A percentile compares a stretch with the other conserved stretches of the same genome.
Evolutionary conservation across 306 rosid genomes (phyloP).

Genomic region (Luffa aegyptiaca): DNA sequence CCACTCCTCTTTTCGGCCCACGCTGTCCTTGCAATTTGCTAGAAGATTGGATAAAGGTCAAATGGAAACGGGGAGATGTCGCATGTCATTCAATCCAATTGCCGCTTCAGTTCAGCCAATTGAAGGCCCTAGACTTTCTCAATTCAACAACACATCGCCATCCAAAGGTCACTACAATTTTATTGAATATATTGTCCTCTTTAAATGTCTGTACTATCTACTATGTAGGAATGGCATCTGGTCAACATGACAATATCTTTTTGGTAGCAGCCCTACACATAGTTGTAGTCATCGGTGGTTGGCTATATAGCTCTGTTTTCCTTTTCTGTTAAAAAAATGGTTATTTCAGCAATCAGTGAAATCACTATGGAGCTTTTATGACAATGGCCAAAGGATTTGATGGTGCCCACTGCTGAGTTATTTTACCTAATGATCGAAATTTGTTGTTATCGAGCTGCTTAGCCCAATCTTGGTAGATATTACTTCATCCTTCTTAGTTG

Average conservation of each 20-base stretch:
- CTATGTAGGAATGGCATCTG: background rate
- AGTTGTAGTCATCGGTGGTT: background rate
- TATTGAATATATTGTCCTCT: background rate
- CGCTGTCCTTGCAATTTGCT: constrained; percentile 15
- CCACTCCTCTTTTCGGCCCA: constrained; percentile 14
- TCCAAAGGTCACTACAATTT: constrained; percentile 32
- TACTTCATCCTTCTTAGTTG: background rate
- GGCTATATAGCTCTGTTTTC: background rate
- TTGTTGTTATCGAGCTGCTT: background rate
- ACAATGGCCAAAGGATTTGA: background rate
- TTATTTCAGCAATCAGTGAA: background rate
- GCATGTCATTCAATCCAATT: constrained; percentile 16
- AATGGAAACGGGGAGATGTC: constrained; percentile 13
- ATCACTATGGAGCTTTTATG: background rate
- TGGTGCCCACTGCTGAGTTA: background rate
- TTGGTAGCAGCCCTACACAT: background rate
- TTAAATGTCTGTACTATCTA: background rate
- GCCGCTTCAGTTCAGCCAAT: constrained; percentile 28
- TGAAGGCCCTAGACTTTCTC: constrained; percentile 24
- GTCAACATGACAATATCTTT: background rate
- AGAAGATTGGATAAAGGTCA: constrained; percentile 8
- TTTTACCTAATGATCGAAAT: background rate
- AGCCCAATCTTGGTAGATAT: background rate
- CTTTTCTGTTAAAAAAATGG: background rate
- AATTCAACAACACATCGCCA: constrained; percentile 36